Evolutionary conservation across 139 green algal genomes (phyloP).

Genomic region (Chlorella ohadii): DNA sequence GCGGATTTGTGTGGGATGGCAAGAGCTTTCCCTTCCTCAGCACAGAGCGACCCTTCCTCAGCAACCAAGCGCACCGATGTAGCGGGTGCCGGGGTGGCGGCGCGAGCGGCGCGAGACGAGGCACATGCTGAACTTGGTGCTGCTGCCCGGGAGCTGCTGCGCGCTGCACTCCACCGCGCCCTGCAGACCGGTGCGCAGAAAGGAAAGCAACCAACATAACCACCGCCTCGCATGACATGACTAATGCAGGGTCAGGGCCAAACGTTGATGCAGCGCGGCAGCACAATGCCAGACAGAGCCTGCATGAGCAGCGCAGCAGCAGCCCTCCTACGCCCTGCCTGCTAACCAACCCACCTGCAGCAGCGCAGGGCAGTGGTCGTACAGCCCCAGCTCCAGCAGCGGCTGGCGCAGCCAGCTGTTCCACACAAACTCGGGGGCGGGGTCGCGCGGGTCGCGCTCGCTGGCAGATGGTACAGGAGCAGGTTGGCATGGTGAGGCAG

Average conservation of each 20-base stretch:
- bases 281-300: too few relatives aligned
- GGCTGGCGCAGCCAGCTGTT: conserved; percentile 81
- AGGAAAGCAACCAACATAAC: not conserved
- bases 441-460: conserved; percentile 17
- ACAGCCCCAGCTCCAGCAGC: conserved; percentile 75
- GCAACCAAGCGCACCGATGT: conserved; percentile 64
- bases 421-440: conserved; percentile 89
- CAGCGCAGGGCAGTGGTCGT: conserved; percentile 81
- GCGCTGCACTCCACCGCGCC: conserved; percentile 85
- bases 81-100: conserved; percentile 92
- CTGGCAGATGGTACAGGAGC: not conserved
- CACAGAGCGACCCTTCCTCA: too few relatives aligned
- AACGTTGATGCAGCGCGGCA: too few relatives aligned
- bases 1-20: too few relatives aligned
- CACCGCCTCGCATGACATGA: not conserved
- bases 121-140: conserved; percentile 66
- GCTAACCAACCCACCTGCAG: conserved; percentile 68
- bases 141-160: conserved; percentile 68
- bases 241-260: too few relatives aligned
- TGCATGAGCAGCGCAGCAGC: too few relatives aligned
- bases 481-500: too few relatives aligned
- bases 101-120: conserved; percentile 80
- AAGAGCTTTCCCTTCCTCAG: too few relatives aligned
- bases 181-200: conserved; percentile 56
- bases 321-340: too few relatives aligned